phyloP scores from a whole-genome alignment of 805 yeast genomes.

The Kuraishia floccosa region DNA sequence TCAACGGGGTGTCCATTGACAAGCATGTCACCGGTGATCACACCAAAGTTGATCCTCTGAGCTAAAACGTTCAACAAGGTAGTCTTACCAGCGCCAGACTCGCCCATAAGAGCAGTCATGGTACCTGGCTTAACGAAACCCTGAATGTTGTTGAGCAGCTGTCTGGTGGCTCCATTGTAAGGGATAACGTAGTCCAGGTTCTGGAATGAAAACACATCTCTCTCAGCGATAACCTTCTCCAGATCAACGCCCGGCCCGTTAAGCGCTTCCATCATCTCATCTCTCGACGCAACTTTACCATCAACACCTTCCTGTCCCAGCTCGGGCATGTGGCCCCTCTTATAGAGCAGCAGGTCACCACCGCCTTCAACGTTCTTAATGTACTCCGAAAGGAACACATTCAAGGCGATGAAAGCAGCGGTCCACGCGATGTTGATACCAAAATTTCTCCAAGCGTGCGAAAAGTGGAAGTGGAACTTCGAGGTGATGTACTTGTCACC shows the following conservation, averaged over 20 bases:
- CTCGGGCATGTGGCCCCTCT: background rate
- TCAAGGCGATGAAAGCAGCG: constrained; percentile 8
- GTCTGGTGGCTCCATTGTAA: constrained; percentile 10
- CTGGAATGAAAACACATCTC: constrained; percentile 9
- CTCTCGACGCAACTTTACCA: constrained; percentile 21
- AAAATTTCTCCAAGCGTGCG: constrained; percentile 23
- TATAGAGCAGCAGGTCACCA: constrained; percentile 22
- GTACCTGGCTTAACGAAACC: constrained; percentile 25
- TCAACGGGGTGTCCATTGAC: constrained; percentile 32
- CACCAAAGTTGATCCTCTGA: constrained; percentile 32
- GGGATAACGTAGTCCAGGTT: constrained; percentile 12
- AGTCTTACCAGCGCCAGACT: constrained; percentile 39
- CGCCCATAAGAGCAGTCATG: constrained; percentile 34
- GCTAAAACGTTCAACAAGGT: constrained; percentile 35
- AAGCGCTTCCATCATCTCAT: constrained; percentile 15
- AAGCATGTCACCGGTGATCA: constrained; percentile 33
- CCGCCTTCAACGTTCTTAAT: constrained; percentile 17
- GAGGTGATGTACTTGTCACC: constrained; percentile 45
- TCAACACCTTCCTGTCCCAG: constrained; percentile 17
- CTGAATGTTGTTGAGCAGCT: constrained; percentile 15
- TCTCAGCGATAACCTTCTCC: constrained; percentile 4
- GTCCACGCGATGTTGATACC: constrained; percentile 17
- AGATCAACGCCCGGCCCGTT: constrained; percentile 14
- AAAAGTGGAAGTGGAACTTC: constrained; percentile 35
- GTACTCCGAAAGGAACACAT: constrained; percentile 17